phyloP scores from a whole-genome alignment of 768 basidiomycete species.

The Pulveroboletus sp. region DNA sequence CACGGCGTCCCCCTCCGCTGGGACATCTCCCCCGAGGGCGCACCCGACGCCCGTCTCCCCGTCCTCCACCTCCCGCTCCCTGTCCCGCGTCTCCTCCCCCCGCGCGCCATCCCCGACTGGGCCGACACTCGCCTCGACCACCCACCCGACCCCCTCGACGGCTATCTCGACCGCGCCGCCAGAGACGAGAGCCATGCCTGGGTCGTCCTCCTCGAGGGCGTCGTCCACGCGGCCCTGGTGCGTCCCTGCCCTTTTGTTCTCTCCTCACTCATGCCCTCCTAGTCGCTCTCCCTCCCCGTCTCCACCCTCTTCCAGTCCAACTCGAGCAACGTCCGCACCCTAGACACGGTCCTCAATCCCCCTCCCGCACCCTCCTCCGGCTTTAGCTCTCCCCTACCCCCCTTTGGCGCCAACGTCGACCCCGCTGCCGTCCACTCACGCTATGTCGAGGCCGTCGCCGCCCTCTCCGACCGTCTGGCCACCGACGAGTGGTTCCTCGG shows the following conservation, averaged over 20 bases:
- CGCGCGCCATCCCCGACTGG: constrained; percentile 71
- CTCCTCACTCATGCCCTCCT: constrained; percentile 3
- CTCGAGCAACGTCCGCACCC: constrained; percentile 23
- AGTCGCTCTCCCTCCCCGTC: constrained; percentile 53
- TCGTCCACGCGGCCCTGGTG: constrained; percentile 74
- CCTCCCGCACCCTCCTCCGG: constrained; percentile 72
- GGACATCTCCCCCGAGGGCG: constrained; percentile 68
- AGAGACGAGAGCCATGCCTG: constrained; percentile 78
- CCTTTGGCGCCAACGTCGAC: constrained; percentile 56
- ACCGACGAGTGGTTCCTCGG: constrained; percentile 79
- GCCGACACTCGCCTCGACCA: constrained; percentile 50
- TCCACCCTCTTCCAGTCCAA: constrained; percentile 39
- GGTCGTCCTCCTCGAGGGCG: constrained; percentile 73
- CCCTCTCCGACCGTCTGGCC: constrained; percentile 72
- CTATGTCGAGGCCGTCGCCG: constrained; percentile 67
- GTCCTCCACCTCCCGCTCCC: constrained; percentile 57
- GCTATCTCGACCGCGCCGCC: constrained; percentile 56
- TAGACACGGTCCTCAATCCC: constrained; percentile 53
- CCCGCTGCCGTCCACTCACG: constrained; percentile 46
- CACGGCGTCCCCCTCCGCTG: constrained; percentile 52
- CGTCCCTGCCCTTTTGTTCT: constrained; percentile 15
- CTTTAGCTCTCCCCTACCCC: constrained; percentile 57
- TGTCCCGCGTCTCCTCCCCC: constrained; percentile 53
- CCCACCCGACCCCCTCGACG: constrained; percentile 50
- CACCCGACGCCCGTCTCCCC: constrained; percentile 63